Percentiles rank a stretch among this genome's conserved stretches.
Evolutionary conservation across 495 filamentous ascomycete species (phyloP).

Genomic region (Pyronema domesticum): DNA sequence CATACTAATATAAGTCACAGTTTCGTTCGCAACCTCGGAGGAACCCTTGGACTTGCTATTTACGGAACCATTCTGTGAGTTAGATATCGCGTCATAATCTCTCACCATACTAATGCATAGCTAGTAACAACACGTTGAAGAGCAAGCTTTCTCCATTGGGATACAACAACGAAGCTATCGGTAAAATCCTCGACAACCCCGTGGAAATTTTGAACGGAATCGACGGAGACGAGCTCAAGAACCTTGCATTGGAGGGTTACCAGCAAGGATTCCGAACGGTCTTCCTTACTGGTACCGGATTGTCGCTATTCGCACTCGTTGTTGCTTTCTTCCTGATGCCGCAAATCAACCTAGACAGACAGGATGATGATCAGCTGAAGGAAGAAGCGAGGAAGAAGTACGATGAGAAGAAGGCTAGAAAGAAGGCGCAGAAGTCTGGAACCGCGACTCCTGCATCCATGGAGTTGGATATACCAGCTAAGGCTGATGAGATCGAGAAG

Average conservation of each 20-base stretch:
- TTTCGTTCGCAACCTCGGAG: conserved; percentile 36
- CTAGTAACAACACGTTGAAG: conserved; percentile 31
- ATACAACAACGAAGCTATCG: conserved; percentile 19
- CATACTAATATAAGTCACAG: conserved; percentile 14
- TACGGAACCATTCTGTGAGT: conserved; percentile 35
- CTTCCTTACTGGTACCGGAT: conserved; percentile 31
- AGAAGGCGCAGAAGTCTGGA: conserved; percentile 7
- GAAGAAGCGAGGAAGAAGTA: conserved; percentile 27
- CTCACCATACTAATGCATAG: background rate
- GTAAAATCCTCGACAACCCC: conserved; percentile 19
- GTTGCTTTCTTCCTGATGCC: conserved; percentile 32
- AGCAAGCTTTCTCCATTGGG: conserved; percentile 26
- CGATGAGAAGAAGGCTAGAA: conserved; percentile 9
- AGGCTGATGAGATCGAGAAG: background rate
- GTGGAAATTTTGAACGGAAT: background rate
- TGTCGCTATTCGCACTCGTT: conserved; percentile 32
- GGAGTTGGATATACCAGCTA: background rate
- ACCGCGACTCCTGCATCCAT: background rate
- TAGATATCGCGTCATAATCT: background rate
- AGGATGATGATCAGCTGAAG: conserved; percentile 33
- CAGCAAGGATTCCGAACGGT: conserved; percentile 33
- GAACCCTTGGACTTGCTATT: conserved; percentile 36
- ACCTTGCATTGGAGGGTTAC: conserved; percentile 31
- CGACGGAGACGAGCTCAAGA: conserved; percentile 22
- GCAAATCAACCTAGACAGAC: conserved; percentile 29